A percentile compares a stretch with the other conserved stretches of the same genome.
These are phyloP conservation scores for Globisporangium irregulare DNA, from an alignment of 352 stramenopile species.

Conservation along the genomic window DNA sequence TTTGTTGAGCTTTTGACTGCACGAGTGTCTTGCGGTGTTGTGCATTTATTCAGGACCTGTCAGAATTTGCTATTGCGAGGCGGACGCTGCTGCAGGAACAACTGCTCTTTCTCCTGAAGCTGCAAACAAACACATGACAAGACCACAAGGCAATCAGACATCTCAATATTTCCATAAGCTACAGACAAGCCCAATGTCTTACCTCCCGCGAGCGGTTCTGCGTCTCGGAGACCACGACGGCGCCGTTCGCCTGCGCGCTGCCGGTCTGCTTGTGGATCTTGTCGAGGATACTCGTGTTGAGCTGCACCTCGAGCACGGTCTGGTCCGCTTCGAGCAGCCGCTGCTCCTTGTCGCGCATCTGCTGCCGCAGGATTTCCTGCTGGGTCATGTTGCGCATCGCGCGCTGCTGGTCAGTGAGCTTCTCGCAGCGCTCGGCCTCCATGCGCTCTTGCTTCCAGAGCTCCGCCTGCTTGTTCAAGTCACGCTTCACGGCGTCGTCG, in stretches of 20 bases:
- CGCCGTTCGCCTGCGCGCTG: conserved; percentile 34
- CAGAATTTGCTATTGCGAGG: conserved; percentile 34
- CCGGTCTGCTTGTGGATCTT: conserved; percentile 67
- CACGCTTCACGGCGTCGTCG: conserved; percentile 45
- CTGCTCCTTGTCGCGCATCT: conserved; percentile 70
- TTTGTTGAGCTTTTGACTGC: conserved; percentile 5
- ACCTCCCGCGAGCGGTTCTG: conserved; percentile 76
- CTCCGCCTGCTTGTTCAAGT: conserved; percentile 78
- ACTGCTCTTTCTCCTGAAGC: conserved; percentile 54
- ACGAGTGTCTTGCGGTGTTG: not conserved
- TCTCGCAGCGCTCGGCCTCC: conserved; percentile 54
- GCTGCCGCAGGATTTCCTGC: conserved; percentile 60
- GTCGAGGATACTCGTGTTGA: conserved; percentile 64
- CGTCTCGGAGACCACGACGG: conserved; percentile 61
- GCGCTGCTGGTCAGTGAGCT: conserved; percentile 49
- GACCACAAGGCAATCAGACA: not conserved
- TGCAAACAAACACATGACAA: conserved; percentile 14
- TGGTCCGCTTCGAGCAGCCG: conserved; percentile 63
- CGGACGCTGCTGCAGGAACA: conserved; percentile 33
- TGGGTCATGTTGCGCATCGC: conserved; percentile 48
- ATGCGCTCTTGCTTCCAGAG: conserved; percentile 71
- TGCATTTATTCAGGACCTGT: not conserved
- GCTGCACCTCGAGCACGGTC: conserved; percentile 63
- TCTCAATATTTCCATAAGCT: not conserved
- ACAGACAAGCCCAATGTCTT: not conserved